Conservation (phyloP, 2,329 filamentous ascomycete species). For the Diplodia mutila region DNA sequence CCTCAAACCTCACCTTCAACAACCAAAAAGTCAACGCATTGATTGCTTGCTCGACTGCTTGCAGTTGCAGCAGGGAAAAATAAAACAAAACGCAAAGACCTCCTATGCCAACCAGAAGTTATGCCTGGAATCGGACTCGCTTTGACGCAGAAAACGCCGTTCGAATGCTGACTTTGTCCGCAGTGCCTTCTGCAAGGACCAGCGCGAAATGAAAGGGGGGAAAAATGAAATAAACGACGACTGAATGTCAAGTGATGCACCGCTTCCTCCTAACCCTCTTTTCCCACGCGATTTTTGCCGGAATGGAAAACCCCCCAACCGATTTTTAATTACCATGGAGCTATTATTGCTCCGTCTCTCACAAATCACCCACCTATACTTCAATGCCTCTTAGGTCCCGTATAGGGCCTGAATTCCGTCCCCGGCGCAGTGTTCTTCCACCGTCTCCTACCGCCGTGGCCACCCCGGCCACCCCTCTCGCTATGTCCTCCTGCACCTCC, state of each 20-base stretch:
- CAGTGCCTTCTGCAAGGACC: neutral
- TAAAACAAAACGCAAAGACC: neutral
- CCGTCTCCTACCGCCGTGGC: constrained; percentile 16
- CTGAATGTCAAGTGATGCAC: neutral
- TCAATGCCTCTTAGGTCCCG: constrained; percentile 20
- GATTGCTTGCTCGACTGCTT: neutral
- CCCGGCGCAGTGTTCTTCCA: constrained; percentile 16
- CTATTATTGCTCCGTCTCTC: neutral
- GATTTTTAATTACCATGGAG: neutral
- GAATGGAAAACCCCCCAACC: neutral
- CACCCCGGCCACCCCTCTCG: constrained; percentile 6
- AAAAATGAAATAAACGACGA: neutral
- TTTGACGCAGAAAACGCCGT: constrained; percentile 11
- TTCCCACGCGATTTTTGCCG: neutral
- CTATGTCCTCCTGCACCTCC: neutral
- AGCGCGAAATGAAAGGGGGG: neutral
- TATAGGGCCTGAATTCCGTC: constrained; percentile 23
- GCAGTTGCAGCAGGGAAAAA: neutral
- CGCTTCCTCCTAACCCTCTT: neutral
- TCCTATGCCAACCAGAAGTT: constrained; percentile 7
- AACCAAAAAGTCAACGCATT: neutral
- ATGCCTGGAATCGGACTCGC: constrained; percentile 2
- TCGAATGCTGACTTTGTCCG: constrained; percentile 8
- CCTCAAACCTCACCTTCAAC: neutral
- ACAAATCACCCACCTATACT: neutral